These are phyloP conservation scores for Rugosomyces carneus DNA, from an alignment of 1,284 basidiomycete genomes.

Conservation along the genomic window DNA sequence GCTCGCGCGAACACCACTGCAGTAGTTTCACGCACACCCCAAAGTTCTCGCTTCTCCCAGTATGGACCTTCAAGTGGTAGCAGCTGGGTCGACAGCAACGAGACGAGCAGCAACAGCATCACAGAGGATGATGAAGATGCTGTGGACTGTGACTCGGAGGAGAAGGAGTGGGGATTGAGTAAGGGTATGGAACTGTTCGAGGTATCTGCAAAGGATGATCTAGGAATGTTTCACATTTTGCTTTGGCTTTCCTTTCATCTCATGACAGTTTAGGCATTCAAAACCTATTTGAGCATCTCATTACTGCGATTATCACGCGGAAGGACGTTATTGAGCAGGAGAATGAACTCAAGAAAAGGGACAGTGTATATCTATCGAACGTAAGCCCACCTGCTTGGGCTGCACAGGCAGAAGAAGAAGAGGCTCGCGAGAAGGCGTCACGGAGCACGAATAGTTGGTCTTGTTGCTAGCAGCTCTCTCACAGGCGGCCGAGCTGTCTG, in stretches of 20 bases:
- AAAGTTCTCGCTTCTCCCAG: conserved; percentile 50
- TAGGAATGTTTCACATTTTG: conserved; percentile 42
- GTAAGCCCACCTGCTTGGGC: conserved; percentile 63
- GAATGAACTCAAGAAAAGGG: conserved; percentile 69
- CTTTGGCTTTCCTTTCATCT: conserved; percentile 10
- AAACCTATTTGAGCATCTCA: conserved; percentile 69
- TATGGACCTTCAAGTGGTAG: conserved; percentile 38
- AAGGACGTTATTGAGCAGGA: conserved; percentile 75
- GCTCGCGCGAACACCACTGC: conserved; percentile 43
- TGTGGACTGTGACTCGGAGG: conserved; percentile 43
- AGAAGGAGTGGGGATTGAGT: conserved; percentile 67
- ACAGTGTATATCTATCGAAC: conserved; percentile 70
- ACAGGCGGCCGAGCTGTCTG: not conserved
- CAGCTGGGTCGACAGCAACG: conserved; percentile 49
- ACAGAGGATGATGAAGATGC: conserved; percentile 60
- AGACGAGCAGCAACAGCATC: conserved; percentile 59
- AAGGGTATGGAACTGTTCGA: conserved; percentile 82
- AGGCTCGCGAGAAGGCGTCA: conserved; percentile 62
- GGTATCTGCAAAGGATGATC: conserved; percentile 79
- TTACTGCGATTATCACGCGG: conserved; percentile 67
- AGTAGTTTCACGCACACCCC: conserved; percentile 36
- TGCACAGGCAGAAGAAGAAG: conserved; percentile 75
- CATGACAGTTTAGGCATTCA: conserved; percentile 53
- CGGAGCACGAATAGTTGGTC: conserved; percentile 51
- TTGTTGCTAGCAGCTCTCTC: conserved; percentile 42